Base-by-base conservation (phyloP, 768 basidiomycete genomes). In the Hydnum rufescens region DNA sequence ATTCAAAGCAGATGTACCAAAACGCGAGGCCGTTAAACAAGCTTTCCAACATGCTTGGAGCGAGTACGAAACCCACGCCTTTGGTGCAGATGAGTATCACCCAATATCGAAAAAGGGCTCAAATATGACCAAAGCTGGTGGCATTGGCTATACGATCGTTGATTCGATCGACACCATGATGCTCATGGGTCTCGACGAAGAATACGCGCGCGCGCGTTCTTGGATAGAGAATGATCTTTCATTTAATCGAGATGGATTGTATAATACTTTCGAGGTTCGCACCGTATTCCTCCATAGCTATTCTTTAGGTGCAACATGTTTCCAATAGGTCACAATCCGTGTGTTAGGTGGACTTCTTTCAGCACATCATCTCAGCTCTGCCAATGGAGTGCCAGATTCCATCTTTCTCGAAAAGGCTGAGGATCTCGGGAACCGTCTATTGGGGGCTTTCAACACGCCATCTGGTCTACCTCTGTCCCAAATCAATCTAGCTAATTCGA, bases 11-110 rank as follows among this genome's bases (percentile, higher is more conserved):
- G 53, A 58, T 53, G 31, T 26, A 4, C n/a, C 22, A 4, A 8
- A 2, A 5, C 16, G 44, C 8, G 44, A 47, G 26, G 25, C 25
- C 8, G 26, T 47, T 25, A 47, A 47, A 47, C 8, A 47, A 13
- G 44, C 44, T 28, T 36, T 57, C 34, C 59, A 90, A 87, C 75
- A 88, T 64, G 84, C 86, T 23, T 92, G 87, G 86, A 63, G 60
- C 54, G 82, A 85, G 28, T 92, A 92, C 61, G 86, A 89, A 67
- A 68, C 76, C 44, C 78, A 95, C 62, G 90, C 90, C 1, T 89
- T 87, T 77, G 90, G 90, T 1, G 73, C 73, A 53, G 89, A 95
- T 67, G 86, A 93, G 64, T 95, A 88, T 60, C 87, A 93, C 60
- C 90, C 92, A 0, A 71, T 97, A 23, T 73, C 73, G 51, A 71